phyloP scores from a whole-genome alignment of 1,284 basidiomycete species.

The Phylloboletellus chloephorus region DNA sequence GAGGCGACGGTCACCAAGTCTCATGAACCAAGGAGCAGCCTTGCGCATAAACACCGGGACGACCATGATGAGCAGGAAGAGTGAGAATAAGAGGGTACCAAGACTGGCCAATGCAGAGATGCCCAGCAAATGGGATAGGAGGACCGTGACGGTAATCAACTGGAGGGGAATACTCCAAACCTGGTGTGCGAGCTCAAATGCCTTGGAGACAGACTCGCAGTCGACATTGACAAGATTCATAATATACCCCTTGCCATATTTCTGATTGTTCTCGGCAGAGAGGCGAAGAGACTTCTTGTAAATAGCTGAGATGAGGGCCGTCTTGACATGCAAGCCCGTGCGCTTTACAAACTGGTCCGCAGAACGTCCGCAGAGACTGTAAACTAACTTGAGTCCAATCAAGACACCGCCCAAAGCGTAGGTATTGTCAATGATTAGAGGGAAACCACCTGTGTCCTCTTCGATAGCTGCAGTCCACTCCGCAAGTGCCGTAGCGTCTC shows the following conservation, averaged over 20 bases:
- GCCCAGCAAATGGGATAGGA: conserved; percentile 25
- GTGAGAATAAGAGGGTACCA: conserved; percentile 22
- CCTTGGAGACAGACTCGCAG: conserved; percentile 27
- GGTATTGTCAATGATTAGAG: conserved; percentile 24
- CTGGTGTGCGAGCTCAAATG: conserved; percentile 27
- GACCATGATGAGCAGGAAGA: conserved; percentile 28
- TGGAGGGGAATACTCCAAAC: conserved; percentile 28
- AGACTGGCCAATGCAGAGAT: conserved; percentile 30
- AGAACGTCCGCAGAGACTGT: conserved; percentile 25
- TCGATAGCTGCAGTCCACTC: conserved; percentile 19
- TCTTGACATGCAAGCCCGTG: conserved; percentile 29
- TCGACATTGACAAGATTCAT: conserved; percentile 31
- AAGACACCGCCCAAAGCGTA: conserved; percentile 23
- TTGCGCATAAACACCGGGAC: conserved; percentile 30
- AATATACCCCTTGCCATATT: conserved; percentile 25
- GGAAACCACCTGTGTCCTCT: conserved; percentile 24
- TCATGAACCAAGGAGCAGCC: conserved; percentile 28
- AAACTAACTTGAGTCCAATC: conserved; percentile 24
- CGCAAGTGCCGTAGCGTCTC: conserved; percentile 21
- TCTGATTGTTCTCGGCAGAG: conserved; percentile 25
- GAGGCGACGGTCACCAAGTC: conserved; percentile 26
- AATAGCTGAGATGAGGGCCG: conserved; percentile 25
- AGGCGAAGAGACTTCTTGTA: conserved; percentile 29
- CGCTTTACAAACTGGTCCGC: conserved; percentile 29
- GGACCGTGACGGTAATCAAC: conserved; percentile 17